phyloP scores from a whole-genome alignment of 352 stramenopile genomes.

The Phytophthora rubi region DNA sequence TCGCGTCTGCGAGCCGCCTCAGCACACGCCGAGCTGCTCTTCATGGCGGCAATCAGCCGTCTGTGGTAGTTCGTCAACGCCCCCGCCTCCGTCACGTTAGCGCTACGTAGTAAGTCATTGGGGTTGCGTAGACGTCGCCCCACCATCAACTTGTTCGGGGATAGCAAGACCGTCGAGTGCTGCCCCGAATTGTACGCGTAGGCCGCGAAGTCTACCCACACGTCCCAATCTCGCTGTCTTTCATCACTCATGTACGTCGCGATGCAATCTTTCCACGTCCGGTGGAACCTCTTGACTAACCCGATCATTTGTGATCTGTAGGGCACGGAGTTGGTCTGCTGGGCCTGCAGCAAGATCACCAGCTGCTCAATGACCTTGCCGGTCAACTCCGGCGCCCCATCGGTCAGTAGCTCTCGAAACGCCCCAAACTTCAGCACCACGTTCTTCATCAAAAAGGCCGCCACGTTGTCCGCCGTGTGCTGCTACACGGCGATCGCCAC shows the following conservation, averaged over 20 bases:
- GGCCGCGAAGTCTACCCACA: neutral
- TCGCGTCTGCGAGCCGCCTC: too few relatives aligned
- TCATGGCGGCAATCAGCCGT: too few relatives aligned
- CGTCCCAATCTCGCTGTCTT: neutral
- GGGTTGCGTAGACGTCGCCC: neutral
- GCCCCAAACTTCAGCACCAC: neutral
- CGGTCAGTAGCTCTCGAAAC: neutral
- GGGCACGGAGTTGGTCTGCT: neutral
- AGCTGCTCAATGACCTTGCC: neutral
- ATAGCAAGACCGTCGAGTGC: neutral
- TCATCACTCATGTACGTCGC: neutral
- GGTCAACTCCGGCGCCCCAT: neutral
- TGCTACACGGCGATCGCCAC: neutral
- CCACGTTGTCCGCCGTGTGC: neutral
- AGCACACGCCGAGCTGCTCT: too few relatives aligned
- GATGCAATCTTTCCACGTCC: neutral
- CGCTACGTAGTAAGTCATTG: neutral
- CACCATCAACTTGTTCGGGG: neutral
- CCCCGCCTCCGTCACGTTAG: too few relatives aligned
- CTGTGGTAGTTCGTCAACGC: too few relatives aligned
- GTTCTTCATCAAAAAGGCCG: neutral
- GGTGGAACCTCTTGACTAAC: neutral
- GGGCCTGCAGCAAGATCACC: neutral
- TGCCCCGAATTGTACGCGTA: neutral
- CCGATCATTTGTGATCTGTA: constrained; percentile 1